These are phyloP conservation scores for Phytophthora aleatoria DNA, from an alignment of 352 stramenopile species.

Conservation along the genomic window DNA sequence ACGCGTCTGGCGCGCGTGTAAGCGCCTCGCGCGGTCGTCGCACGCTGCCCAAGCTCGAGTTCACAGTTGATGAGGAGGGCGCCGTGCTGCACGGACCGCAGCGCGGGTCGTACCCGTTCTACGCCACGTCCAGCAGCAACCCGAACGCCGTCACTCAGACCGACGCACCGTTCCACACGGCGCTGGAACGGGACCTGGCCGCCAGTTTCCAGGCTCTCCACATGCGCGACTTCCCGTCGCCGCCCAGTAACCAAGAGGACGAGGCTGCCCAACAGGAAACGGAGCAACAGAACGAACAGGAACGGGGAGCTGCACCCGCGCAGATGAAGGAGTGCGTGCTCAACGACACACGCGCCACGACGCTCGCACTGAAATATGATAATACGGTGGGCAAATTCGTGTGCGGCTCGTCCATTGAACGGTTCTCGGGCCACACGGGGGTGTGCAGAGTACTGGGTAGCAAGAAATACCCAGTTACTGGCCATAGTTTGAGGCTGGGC, in stretches of 20 bases:
- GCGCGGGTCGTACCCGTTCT: slow-evolving; percentile 51
- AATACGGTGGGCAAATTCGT: slow-evolving; percentile 69
- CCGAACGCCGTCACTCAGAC: slow-evolving; percentile 14
- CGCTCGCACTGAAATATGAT: slow-evolving; percentile 80
- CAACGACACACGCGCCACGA: slow-evolving; percentile 82
- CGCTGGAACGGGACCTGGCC: slow-evolving; percentile 46
- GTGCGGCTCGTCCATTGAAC: slow-evolving; percentile 86
- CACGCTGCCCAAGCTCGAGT: slow-evolving; percentile 84
- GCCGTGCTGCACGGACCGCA: slow-evolving; percentile 79
- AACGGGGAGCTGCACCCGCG: slow-evolving; percentile 12
- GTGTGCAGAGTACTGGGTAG: slow-evolving; percentile 90
- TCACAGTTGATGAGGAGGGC: slow-evolving; percentile 83
- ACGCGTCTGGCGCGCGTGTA: slow-evolving; percentile 65
- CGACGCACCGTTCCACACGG: slow-evolving; percentile 32
- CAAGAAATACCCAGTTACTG: slow-evolving; percentile 84
- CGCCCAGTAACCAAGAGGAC: slow-evolving; percentile 13
- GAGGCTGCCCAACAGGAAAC: slow-evolving; percentile 6
- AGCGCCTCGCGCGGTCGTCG: slow-evolving; percentile 64
- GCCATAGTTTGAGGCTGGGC: slow-evolving; percentile 75
- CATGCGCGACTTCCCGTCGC: slow-evolving; percentile 55
- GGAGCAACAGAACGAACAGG: slow-evolving; percentile 17
- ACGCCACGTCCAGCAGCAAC: slow-evolving; percentile 15
- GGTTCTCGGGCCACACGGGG: slow-evolving; percentile 91
- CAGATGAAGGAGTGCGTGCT: slow-evolving; percentile 86
- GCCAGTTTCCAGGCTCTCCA: slow-evolving; percentile 61